These are phyloP conservation scores for Fomes fomentarius DNA, from an alignment of 1,284 basidiomycete genomes.

Conservation along the genomic window DNA sequence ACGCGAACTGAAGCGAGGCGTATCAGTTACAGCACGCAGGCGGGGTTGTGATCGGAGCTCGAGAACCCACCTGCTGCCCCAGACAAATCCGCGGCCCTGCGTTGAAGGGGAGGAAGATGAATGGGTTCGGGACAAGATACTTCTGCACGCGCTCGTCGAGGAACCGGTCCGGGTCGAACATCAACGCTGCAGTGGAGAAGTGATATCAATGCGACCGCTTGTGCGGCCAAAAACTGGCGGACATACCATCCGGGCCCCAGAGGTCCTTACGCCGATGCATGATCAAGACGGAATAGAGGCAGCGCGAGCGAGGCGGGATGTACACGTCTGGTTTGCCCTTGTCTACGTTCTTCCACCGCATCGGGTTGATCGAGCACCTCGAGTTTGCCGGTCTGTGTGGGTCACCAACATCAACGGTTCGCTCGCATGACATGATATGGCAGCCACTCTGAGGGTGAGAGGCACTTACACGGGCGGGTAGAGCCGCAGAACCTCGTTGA, in stretches of 20 bases:
- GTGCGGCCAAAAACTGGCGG: too few relatives aligned
- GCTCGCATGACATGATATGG: too few relatives aligned
- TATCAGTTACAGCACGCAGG: not conserved
- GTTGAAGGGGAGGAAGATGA: slow-evolving; percentile 54
- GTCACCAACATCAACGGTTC: too few relatives aligned
- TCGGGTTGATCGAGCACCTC: slow-evolving; percentile 41
- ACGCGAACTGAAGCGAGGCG: slow-evolving; percentile 53
- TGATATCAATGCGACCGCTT: too few relatives aligned
- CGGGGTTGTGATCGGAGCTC: not conserved
- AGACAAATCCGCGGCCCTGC: slow-evolving; percentile 52
- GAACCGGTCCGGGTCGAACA: slow-evolving; percentile 52
- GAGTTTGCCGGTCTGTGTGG: slow-evolving; percentile 13
- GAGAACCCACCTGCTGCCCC: slow-evolving; percentile 42
- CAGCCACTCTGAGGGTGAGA: not conserved
- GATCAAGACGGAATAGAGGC: slow-evolving; percentile 55
- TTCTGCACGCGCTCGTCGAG: slow-evolving; percentile 40
- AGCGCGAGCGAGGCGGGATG: slow-evolving; percentile 51
- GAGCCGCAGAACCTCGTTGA: slow-evolving; percentile 59
- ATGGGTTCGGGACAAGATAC: slow-evolving; percentile 44
- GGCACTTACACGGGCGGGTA: slow-evolving; percentile 58
- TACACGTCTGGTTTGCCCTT: slow-evolving; percentile 52
- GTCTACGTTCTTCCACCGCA: slow-evolving; percentile 47
- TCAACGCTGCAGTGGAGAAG: slow-evolving; percentile 11
- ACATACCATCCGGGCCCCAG: slow-evolving; percentile 68
- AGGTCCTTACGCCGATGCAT: slow-evolving; percentile 67